These are phyloP conservation scores for Scheffersomyces illinoinensis DNA, from an alignment of 1,139 yeast species.

Conservation along the genomic window DNA sequence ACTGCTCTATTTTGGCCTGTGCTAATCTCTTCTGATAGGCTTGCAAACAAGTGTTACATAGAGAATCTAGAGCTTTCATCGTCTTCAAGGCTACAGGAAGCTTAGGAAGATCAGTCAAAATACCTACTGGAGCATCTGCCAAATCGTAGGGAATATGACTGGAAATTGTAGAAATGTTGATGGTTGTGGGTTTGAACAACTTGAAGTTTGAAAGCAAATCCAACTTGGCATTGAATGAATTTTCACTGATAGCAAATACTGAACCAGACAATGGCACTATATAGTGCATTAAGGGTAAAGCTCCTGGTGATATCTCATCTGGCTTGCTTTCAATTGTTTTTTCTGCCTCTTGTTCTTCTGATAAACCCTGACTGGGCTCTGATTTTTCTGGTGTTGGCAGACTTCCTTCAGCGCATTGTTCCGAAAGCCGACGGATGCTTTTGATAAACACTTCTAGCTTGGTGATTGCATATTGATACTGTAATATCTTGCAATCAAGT, in stretches of 20 bases:
- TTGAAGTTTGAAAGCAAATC: constrained; percentile 43
- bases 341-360: not conserved
- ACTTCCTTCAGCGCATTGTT: not conserved
- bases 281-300: constrained; percentile 36
- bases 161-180: constrained; percentile 36
- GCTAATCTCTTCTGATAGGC: constrained; percentile 51
- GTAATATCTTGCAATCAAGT: constrained; percentile 39
- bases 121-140: constrained; percentile 29
- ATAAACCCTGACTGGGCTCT: not conserved
- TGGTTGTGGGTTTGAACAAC: constrained; percentile 30
- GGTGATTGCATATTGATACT: constrained; percentile 39
- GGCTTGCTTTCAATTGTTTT: not conserved
- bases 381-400: not conserved
- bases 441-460: constrained; percentile 29
- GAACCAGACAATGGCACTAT: constrained; percentile 43
- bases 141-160: constrained; percentile 45
- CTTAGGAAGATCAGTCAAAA: constrained; percentile 34
- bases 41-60: constrained; percentile 41
- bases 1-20: constrained; percentile 38
- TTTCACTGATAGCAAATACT: constrained; percentile 51
- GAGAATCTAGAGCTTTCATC: constrained; percentile 34
- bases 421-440: constrained; percentile 16
- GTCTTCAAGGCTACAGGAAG: constrained; percentile 32
- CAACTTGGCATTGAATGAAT: constrained; percentile 43
- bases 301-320: constrained; percentile 1